Conservation (phyloP, 768 basidiomycete genomes). For the Suillus clintonianus region DNA sequence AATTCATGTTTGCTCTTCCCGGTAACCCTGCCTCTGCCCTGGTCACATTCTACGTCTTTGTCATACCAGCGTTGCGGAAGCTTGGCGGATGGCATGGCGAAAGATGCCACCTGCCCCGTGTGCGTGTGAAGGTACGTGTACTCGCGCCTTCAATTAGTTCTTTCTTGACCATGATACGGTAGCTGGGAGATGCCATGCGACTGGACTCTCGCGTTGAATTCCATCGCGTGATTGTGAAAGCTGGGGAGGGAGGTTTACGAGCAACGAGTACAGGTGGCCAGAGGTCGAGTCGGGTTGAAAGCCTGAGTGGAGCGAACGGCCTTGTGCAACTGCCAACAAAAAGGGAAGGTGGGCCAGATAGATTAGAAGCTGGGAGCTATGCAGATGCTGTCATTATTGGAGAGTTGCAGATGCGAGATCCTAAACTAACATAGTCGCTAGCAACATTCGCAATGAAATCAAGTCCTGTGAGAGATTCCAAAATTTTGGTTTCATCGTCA, state of each 20-base stretch:
- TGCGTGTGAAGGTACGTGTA: constrained; percentile 60
- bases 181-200: constrained; percentile 63
- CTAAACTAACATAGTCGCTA: neutral
- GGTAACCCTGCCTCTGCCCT: constrained; percentile 90
- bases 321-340: constrained; percentile 65
- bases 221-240: constrained; percentile 72
- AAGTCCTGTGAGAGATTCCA: constrained; percentile 44
- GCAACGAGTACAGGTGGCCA: constrained; percentile 88
- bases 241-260: constrained; percentile 44
- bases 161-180: neutral
- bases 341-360: constrained; percentile 32
- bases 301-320: constrained; percentile 80
- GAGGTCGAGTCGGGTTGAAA: constrained; percentile 79
- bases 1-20: constrained; percentile 81
- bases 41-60: constrained; percentile 84
- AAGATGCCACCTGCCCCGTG: constrained; percentile 57
- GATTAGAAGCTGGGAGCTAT: constrained; percentile 53
- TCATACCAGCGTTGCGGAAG: constrained; percentile 73
- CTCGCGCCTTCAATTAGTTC: neutral
- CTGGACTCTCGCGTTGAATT: constrained; percentile 80
- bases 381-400: constrained; percentile 69
- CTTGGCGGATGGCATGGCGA: constrained; percentile 67
- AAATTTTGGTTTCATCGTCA: constrained; percentile 57
- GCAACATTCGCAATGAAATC: neutral
- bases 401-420: constrained; percentile 46